A percentile compares a stretch with the other conserved stretches of the same genome.
Evolutionary conservation across 2,329 filamentous ascomycete genomes (phyloP).

Genomic region (Rugonectria rugulosa): DNA sequence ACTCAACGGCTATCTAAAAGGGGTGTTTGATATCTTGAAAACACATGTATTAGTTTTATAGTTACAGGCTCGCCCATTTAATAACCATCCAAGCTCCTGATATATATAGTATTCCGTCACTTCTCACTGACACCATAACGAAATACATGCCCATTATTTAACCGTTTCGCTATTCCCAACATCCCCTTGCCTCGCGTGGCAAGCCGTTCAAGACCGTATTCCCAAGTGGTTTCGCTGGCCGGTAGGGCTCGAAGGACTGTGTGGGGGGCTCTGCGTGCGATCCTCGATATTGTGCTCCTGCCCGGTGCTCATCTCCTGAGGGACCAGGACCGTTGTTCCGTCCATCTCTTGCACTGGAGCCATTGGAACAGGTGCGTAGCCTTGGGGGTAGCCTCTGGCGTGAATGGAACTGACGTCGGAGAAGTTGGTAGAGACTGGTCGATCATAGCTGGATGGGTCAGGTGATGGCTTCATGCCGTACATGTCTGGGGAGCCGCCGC

Average conservation of each 20-base stretch:
- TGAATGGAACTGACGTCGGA: slow-evolving; percentile 23
- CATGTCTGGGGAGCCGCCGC: slow-evolving; percentile 26
- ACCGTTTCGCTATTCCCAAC: too few relatives aligned
- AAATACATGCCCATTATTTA: too few relatives aligned
- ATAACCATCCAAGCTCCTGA: too few relatives aligned
- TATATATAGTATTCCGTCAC: too few relatives aligned
- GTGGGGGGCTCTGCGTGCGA: slow-evolving; percentile 13
- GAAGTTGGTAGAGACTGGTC: slow-evolving; percentile 27
- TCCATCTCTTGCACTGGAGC: slow-evolving; percentile 34
- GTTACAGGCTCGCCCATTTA: too few relatives aligned
- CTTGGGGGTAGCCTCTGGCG: slow-evolving; percentile 19
- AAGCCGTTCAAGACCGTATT: not conserved
- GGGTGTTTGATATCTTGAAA: too few relatives aligned
- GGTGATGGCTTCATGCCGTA: slow-evolving; percentile 33
- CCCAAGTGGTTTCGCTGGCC: slow-evolving; percentile 7
- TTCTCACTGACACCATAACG: too few relatives aligned
- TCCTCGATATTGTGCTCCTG: slow-evolving; percentile 18
- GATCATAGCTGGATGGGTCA: slow-evolving; percentile 23
- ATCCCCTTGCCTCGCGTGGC: too few relatives aligned
- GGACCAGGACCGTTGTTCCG: slow-evolving; percentile 17
- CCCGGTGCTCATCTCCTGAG: slow-evolving; percentile 32
- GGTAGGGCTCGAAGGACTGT: not conserved
- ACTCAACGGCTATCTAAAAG: too few relatives aligned
- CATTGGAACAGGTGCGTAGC: slow-evolving; percentile 28
- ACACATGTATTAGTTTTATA: too few relatives aligned